Evolutionary conservation across 495 filamentous ascomycete species (phyloP).

Genomic region (Podospora australis): DNA sequence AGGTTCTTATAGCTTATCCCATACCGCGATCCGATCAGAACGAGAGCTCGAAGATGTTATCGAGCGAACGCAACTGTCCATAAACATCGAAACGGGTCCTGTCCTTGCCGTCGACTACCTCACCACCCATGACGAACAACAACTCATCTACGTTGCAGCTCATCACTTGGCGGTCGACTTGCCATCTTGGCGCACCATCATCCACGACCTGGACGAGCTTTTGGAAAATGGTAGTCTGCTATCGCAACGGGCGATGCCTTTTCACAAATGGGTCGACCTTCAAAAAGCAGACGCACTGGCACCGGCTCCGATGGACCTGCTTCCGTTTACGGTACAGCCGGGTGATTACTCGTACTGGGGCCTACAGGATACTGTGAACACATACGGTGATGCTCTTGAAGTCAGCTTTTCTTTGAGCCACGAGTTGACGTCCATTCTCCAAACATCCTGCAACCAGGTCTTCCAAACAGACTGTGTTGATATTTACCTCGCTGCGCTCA

Average conservation of each 20-base stretch:
- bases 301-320: constrained; percentile 14
- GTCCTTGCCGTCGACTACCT: constrained; percentile 47
- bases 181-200: constrained; percentile 62
- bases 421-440: constrained; percentile 37
- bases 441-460: constrained; percentile 36
- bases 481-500: constrained; percentile 42
- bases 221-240: constrained; percentile 42
- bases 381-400: constrained; percentile 36
- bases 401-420: constrained; percentile 37
- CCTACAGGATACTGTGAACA: constrained; percentile 36
- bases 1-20: constrained; percentile 34
- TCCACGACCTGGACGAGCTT: constrained; percentile 60
- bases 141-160: constrained; percentile 56
- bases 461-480: constrained; percentile 42
- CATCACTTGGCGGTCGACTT: constrained; percentile 67
- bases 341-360: constrained; percentile 44
- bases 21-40: constrained; percentile 30
- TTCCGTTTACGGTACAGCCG: constrained; percentile 27
- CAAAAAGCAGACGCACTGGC: constrained; percentile 29
- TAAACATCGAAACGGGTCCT: constrained; percentile 39
- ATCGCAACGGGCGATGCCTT: constrained; percentile 46
- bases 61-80: constrained; percentile 30
- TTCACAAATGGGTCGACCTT: constrained; percentile 55
- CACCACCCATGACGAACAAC: constrained; percentile 38
- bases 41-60: constrained; percentile 36